A percentile compares a stretch with the other conserved stretches of the same genome.
Evolutionary conservation across 768 basidiomycete species (phyloP).

Genomic region (Lactifluus piperatus): DNA sequence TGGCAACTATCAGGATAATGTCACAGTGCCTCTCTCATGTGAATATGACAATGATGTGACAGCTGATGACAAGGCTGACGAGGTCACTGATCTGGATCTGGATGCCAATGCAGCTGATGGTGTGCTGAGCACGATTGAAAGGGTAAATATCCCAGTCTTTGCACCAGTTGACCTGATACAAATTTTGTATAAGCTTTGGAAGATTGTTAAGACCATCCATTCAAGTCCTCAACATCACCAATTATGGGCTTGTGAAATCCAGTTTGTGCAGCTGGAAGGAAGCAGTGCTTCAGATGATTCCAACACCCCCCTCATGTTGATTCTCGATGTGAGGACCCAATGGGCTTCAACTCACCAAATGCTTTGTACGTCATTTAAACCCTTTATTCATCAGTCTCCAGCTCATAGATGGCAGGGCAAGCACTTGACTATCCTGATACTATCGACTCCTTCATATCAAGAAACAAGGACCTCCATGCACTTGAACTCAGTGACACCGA

Average conservation of each 20-base stretch:
- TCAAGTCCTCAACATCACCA: not conserved
- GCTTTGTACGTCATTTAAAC: not conserved
- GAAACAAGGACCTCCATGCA: not conserved
- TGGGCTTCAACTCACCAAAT: not conserved
- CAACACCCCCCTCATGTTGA: not conserved
- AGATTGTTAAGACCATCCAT: no score
- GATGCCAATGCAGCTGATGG: not conserved
- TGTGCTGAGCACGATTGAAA: not conserved
- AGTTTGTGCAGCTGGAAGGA: not conserved
- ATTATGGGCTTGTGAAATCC: not conserved
- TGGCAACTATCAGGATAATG: not conserved
- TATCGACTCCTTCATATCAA: not conserved
- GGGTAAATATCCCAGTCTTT: not conserved
- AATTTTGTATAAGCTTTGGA: no score
- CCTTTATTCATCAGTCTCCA: not conserved
- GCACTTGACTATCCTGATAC: not conserved
- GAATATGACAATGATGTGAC: not conserved
- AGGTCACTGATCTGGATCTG: not conserved
- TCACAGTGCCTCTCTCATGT: not conserved
- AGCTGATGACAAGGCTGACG: not conserved
- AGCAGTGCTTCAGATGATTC: not conserved
- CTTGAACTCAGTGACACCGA: not conserved
- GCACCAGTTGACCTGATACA: no score
- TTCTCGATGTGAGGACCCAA: not conserved
- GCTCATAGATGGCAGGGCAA: not conserved